Conservation (phyloP, 1,284 basidiomycete species). For the Peniophora sp. region DNA sequence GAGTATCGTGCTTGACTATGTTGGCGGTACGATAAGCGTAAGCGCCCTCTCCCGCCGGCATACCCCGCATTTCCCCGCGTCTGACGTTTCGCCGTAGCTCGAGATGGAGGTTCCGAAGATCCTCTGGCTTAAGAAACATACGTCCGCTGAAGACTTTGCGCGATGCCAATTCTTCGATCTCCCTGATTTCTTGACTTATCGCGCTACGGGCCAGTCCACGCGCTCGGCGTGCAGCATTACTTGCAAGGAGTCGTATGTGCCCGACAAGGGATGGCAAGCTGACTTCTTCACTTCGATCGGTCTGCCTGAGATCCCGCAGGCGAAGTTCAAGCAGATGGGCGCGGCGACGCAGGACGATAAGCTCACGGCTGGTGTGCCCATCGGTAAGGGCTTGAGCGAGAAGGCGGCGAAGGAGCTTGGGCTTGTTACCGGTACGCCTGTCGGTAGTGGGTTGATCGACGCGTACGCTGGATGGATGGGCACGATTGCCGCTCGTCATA, state of each 20-base stretch:
- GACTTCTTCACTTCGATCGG: conserved; percentile 85
- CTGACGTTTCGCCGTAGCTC: conserved; percentile 40
- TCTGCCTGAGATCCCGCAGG: conserved; percentile 56
- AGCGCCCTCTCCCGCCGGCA: conserved; percentile 21
- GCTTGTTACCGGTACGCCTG: conserved; percentile 81
- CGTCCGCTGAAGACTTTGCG: conserved; percentile 70
- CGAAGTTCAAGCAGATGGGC: conserved; percentile 75
- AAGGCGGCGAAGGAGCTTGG: conserved; percentile 83
- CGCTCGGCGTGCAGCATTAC: conserved; percentile 91
- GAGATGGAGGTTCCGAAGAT: conserved; percentile 98
- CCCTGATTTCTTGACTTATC: conserved; percentile 94
- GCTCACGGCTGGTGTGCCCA: conserved; percentile 87
- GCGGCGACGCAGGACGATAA: conserved; percentile 52
- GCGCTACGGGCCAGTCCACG: conserved; percentile 72
- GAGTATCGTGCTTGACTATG: conserved; percentile 86
- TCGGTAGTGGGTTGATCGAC: conserved; percentile 93
- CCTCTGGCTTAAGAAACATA: conserved; percentile 91
- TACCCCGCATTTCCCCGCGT: background rate
- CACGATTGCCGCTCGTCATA: conserved; percentile 80
- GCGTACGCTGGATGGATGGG: conserved; percentile 99
- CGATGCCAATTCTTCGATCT: conserved; percentile 94
- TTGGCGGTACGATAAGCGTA: conserved; percentile 95
- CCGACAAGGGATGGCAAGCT: conserved; percentile 81
- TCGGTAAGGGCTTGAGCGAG: conserved; percentile 79
- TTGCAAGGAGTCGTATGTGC: conserved; percentile 97